Percentiles rank a stretch among this genome's conserved stretches.
Conservation (phyloP, 257 asterid genomes). For the Fraxinus anomala region DNA sequence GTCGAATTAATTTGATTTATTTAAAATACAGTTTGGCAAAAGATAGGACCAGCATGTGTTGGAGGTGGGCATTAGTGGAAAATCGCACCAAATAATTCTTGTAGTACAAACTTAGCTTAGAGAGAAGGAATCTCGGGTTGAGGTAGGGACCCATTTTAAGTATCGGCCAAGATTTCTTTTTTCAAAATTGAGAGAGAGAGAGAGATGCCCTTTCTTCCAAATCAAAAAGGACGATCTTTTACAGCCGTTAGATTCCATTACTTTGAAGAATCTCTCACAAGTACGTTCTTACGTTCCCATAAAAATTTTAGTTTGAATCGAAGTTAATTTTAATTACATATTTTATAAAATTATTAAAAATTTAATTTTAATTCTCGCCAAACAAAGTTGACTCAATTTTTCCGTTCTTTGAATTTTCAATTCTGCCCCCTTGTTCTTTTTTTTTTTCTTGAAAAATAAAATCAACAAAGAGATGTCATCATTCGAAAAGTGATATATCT, state of each 20-base stretch:
- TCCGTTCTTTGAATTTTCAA: background rate
- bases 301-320: no score
- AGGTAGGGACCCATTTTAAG: slow-evolving; percentile 21
- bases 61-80: background rate
- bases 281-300: no score
- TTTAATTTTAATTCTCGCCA: no score
- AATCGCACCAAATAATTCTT: background rate
- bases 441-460: no score
- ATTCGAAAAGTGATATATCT: no score
- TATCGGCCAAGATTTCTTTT: slow-evolving; percentile 17
- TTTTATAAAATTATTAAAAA: no score
- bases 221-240: slow-evolving; percentile 20
- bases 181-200: background rate
- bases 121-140: slow-evolving; percentile 27
- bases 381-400: no score
- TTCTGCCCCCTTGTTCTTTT: background rate
- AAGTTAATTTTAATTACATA: no score
- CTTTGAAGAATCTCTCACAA: slow-evolving; percentile 21
- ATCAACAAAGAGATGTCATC: no score
- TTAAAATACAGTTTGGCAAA: background rate
- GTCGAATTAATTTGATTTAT: no score
- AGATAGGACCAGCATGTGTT: background rate
- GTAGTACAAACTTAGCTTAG: background rate
- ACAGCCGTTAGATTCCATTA: slow-evolving; percentile 39
- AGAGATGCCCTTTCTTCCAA: slow-evolving; percentile 9